Evolutionary conservation across 306 rosid genomes (phyloP), one percentile per base, ranked within the genome.

Genomic region (Senna tora): DNA sequence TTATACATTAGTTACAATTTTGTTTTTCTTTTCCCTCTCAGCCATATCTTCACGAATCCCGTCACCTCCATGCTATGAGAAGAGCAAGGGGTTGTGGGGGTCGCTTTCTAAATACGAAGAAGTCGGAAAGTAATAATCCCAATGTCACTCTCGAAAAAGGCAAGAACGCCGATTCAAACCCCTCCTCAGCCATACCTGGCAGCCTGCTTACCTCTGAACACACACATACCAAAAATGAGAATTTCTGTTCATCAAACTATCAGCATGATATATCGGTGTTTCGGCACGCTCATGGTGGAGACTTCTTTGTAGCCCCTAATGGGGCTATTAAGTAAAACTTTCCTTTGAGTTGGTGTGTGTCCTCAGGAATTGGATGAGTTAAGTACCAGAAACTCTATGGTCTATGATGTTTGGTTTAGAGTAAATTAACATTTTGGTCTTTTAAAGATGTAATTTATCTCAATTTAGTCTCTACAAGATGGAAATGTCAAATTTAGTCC

Each of bases 11-110:
- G 67, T 71, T 62, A 63, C 69, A 36, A 64, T 65, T 43, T 7
- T 36, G 39, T 55, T 73, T 71, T 71, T 71, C 53, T 68, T 65
- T 75, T 71, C 49, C 30, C 30, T 25, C 34, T 5, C 88, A 92
- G 97, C 97, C 97, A 53, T 92, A 92, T 79, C 97, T 92, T 49
- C 97, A 92, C 0, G 96, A 92, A 71, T 92, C 96, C 17, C 87
- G 97, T 19, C 97, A 92, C 82, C 86, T 41, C 25, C 97, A 92
- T 67, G 97, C 97, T 50, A 76, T 92, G 87, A 89, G 90, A 77
- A 88, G 97, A 77, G 96, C 92, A 64, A 89, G 97, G 65, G 97
- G 97, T 3, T 85, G 83, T 14, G 96, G 97, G 11, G 97, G 96
- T 8, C 96, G 97, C 74, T 92, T 92, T 80, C 88, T 89, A 14